Conservation (phyloP, 1,284 basidiomycete genomes). For the Neonothopanus nambi region DNA sequence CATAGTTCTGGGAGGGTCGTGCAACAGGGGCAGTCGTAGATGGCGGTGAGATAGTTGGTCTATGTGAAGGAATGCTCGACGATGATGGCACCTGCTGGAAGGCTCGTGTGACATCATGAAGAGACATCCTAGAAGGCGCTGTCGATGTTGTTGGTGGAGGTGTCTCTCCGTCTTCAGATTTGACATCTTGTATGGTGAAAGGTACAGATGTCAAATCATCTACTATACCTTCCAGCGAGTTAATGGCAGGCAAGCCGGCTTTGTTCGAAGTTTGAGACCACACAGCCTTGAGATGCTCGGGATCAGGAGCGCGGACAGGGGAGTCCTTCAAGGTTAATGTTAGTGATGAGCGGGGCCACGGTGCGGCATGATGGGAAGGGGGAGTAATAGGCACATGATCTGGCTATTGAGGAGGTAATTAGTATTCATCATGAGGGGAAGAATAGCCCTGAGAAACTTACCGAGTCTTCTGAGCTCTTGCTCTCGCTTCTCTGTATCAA, state of each 20-base stretch:
- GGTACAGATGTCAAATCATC: slow-evolving; percentile 76
- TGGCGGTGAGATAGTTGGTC: slow-evolving; percentile 49
- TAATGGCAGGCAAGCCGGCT: slow-evolving; percentile 60
- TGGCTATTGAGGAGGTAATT: slow-evolving; percentile 29
- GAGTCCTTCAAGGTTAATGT: slow-evolving; percentile 63
- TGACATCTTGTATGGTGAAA: slow-evolving; percentile 77
- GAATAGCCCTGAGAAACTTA: slow-evolving; percentile 29
- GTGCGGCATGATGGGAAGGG: slow-evolving; percentile 41
- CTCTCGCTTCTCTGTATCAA: slow-evolving; percentile 37
- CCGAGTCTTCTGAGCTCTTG: slow-evolving; percentile 49
- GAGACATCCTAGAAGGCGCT: slow-evolving; percentile 70
- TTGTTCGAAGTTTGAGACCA: slow-evolving; percentile 80
- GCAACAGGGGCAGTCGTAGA: slow-evolving; percentile 46
- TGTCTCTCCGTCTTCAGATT: slow-evolving; percentile 77
- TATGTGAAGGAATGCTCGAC: slow-evolving; percentile 42
- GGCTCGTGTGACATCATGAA: slow-evolving; percentile 76
- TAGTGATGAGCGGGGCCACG: slow-evolving; percentile 66
- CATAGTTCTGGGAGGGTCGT: slow-evolving; percentile 35
- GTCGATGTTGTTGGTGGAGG: slow-evolving; percentile 63
- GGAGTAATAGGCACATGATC: slow-evolving; percentile 51
- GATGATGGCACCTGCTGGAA: slow-evolving; percentile 80
- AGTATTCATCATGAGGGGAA: slow-evolving; percentile 17
- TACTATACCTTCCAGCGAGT: slow-evolving; percentile 76
- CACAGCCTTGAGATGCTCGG: slow-evolving; percentile 77
- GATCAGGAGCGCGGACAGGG: slow-evolving; percentile 65